Conservation (phyloP, 345 rosid genomes). For the Hibiscus mutabilis region DNA sequence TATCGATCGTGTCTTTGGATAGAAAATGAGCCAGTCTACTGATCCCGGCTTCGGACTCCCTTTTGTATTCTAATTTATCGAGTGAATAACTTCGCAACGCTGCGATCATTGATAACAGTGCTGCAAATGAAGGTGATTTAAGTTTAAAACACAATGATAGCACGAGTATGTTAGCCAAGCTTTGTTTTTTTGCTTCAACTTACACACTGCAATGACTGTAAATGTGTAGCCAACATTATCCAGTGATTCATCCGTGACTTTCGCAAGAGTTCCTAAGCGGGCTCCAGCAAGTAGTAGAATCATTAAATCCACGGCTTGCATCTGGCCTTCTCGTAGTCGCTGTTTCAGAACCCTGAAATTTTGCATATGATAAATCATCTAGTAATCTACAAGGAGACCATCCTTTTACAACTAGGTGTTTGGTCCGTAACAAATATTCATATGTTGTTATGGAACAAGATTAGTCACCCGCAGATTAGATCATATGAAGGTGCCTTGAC, state of each 20-base stretch:
- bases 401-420: not conserved
- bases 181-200: slow-evolving; percentile 24
- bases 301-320: slow-evolving; percentile 59
- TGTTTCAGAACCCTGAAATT: slow-evolving; percentile 66
- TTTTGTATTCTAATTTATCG: slow-evolving; percentile 66
- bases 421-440: not conserved
- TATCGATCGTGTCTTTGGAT: slow-evolving; percentile 73
- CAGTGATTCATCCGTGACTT: slow-evolving; percentile 72
- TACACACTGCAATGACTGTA: slow-evolving; percentile 82
- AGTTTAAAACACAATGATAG: not conserved
- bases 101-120: slow-evolving; percentile 70
- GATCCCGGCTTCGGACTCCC: slow-evolving; percentile 76
- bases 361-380: not conserved
- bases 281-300: slow-evolving; percentile 85
- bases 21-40: slow-evolving; percentile 80
- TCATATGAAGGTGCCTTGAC: not conserved
- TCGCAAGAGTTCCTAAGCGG: slow-evolving; percentile 78
- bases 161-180: not conserved
- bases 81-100: slow-evolving; percentile 69
- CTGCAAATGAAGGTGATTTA: slow-evolving; percentile 33
- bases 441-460: not conserved
- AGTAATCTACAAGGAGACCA: not conserved
- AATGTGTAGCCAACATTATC: slow-evolving; percentile 69
- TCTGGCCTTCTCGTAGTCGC: slow-evolving; percentile 71
- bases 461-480: not conserved